These are phyloP conservation scores for Acacia acuminata DNA, from an alignment of 306 rosid genomes.

Conservation along the genomic window DNA sequence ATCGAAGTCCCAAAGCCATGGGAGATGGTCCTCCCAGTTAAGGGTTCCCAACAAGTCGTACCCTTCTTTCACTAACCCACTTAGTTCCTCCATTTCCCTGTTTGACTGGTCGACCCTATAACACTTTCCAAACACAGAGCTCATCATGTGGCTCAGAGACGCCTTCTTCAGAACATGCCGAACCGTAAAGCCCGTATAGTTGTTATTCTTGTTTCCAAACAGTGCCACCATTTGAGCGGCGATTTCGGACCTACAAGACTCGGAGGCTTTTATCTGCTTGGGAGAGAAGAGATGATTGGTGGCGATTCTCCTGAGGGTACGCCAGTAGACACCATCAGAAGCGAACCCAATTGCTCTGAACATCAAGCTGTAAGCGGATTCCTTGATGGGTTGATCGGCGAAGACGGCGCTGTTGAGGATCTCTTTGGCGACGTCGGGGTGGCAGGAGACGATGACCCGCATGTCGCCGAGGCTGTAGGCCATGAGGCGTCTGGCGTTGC, in stretches of 20 bases:
- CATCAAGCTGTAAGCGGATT: conserved; percentile 76
- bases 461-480: conserved; percentile 70
- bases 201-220: conserved; percentile 4
- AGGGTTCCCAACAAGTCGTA: conserved; percentile 63
- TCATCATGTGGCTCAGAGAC: conserved; percentile 65
- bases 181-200: conserved; percentile 3
- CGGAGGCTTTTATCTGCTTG: conserved; percentile 72
- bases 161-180: conserved; percentile 55
- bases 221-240: conserved; percentile 51
- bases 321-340: conserved; percentile 84
- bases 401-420: conserved; percentile 61
- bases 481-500: conserved; percentile 68
- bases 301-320: conserved; percentile 71
- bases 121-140: conserved; percentile 58
- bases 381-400: conserved; percentile 72
- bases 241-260: conserved; percentile 45
- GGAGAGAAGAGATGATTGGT: conserved; percentile 81
- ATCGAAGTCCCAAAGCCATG: conserved; percentile 56
- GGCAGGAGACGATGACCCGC: conserved; percentile 56
- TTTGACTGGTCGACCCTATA: conserved; percentile 31
- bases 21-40: conserved; percentile 79
- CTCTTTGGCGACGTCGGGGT: conserved; percentile 64
- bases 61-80: conserved; percentile 58
- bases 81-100: conserved; percentile 45
- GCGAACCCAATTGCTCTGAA: conserved; percentile 95